Base-by-base conservation (phyloP, 2,329 filamentous ascomycete genomes). In the Fusarium proliferatum region DNA sequence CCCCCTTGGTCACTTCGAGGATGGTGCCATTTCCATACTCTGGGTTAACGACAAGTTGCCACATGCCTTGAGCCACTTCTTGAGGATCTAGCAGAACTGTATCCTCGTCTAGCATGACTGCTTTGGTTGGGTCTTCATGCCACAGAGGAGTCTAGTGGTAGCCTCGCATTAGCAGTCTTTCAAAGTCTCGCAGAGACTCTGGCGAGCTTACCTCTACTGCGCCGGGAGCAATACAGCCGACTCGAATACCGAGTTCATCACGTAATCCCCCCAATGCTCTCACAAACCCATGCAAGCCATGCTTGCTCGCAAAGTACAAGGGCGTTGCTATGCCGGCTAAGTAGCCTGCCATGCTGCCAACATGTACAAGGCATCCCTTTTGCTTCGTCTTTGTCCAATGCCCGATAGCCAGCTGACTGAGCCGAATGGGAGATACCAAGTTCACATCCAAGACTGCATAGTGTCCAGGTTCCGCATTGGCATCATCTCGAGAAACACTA, bases 401-500 rank as follows among this genome's bases (percentile, higher is more conserved):
- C 7, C 79, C 76, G 39, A 84, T 78, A 41, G 82, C 83, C 33
- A 85, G 72, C 74, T 84, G 82, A 39, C 78, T 81, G 49, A 82
- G 68, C 23, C 82, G 80, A 45, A 84, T 81, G 4, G 83, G 83
- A 30, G 80, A 77, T 13, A 79, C 74, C 38, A 84, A 72, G 66
- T 84, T 85, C 59, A 84, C 79, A 59, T 81, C 81, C 6, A 84
- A 59, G 23, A 80, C 75, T 38, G 76, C 76, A 55, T 84, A 84
- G 52, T 78, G 78, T 6, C 81, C 81, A 3, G 77, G 76, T 33
- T 80, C 76, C 2, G 68, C 77, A 46, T 80, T 77, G 2, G 78
- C 77, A 11, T 59, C 45, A 42, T 82, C 81, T 15, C 55, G 48
- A 33, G 77, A 81, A 23, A 68, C 59, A 11, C 72, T 76, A 46